Conservation (phyloP, 2,329 filamentous ascomycete genomes). For the Lecanicillium sp. region DNA sequence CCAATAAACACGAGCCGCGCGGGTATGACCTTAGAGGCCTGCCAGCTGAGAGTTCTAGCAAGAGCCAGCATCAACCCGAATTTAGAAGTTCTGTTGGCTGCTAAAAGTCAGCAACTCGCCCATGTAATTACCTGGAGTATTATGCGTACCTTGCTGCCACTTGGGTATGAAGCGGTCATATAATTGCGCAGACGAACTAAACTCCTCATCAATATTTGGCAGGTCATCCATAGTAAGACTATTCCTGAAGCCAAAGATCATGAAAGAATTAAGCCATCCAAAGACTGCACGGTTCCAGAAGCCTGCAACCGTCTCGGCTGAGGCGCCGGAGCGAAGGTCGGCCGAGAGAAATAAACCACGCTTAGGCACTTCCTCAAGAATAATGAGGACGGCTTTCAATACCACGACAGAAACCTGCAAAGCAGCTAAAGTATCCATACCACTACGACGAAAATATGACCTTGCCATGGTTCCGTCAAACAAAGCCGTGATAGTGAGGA, state of each 20-base stretch:
- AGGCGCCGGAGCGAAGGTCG: neutral
- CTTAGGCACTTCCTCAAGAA: slow-evolving; percentile 28
- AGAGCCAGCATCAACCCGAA: no score
- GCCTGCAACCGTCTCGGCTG: slow-evolving; percentile 17
- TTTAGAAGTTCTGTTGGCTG: neutral
- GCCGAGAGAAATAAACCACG: neutral
- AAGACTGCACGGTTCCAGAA: slow-evolving; percentile 14
- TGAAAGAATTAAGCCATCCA: neutral
- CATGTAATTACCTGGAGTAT: neutral
- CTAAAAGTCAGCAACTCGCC: neutral
- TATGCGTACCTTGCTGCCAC: neutral
- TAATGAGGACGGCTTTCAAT: slow-evolving; percentile 23
- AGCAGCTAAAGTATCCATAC: slow-evolving; percentile 18
- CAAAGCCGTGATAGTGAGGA: slow-evolving; percentile 26
- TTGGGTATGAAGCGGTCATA: neutral
- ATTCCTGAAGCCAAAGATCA: neutral
- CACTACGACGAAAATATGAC: slow-evolving; percentile 27
- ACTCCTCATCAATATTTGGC: neutral
- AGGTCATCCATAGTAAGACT: neutral
- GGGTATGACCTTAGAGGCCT: no score
- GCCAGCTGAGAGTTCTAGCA: no score
- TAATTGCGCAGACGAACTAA: neutral
- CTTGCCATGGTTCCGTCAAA: slow-evolving; percentile 28
- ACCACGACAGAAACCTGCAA: slow-evolving; percentile 22
- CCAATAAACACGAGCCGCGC: neutral